Base-by-base conservation (phyloP, 305 asterid species). In the Solanum hybrid region DNA sequence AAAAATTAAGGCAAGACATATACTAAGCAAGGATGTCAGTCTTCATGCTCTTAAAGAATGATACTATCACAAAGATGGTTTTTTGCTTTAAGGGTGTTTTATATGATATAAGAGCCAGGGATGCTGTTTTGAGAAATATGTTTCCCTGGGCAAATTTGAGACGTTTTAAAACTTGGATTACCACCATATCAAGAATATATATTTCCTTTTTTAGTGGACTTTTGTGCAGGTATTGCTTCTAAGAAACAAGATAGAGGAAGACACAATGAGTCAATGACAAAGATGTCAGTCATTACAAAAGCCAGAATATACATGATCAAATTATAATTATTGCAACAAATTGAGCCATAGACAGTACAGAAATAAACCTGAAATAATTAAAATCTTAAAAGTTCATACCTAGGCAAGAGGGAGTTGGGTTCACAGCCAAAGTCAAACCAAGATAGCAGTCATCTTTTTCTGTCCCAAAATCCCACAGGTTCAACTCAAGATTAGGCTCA, bases 401-500 rank as follows among this genome's bases (percentile, higher is more conserved):
- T 92, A 94, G 90, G 88, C 91, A 92, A 66, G 98, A 93, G 89
- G 93, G 94, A 89, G 96, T 97, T 87, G 99, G 98, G 90, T 94
- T 95, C 90, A 97, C 95, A 90, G 99, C 99, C 94, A 97, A 93
- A 72, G 99, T 94, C 96, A 97, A 94, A 89, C 98, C 99, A 91
- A 97, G 99, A 94, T 92, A 95, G 91, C 98, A 96, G 91, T 95
- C 98, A 90, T 97, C 98, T 69, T 51, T 88, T 90, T 94, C 89
- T 87, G 94, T 84, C 88, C 97, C 96, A 88, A 94, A 97, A 94
- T 94, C 94, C 98, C 99, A 95, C 89, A 97, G 96, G 95, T 94
- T 96, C 95, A 97, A 96, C 90, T 97, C 99, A 93, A 97, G 99
- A 93, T 97, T 97, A 86, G 99, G 99, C 90, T 93, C 93, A 89